These are phyloP conservation scores for Ilyonectria sp. DNA, from an alignment of 2,329 filamentous ascomycete species.

Conservation along the genomic window DNA sequence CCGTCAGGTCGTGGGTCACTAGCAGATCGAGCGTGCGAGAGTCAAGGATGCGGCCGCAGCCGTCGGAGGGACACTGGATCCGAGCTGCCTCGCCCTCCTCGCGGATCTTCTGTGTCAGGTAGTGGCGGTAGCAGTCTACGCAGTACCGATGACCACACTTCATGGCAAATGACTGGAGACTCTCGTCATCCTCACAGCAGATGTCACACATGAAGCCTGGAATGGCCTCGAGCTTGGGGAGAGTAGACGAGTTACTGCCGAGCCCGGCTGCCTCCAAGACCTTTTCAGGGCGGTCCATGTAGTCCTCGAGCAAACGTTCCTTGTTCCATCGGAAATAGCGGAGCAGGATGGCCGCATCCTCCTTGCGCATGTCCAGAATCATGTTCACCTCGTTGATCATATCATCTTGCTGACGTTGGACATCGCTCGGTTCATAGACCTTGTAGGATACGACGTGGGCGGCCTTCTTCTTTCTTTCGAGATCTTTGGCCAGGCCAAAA, in stretches of 20 bases:
- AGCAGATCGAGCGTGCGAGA: slow-evolving; percentile 88
- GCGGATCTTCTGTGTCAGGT: slow-evolving; percentile 91
- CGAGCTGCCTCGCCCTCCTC: slow-evolving; percentile 95
- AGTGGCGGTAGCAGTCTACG: slow-evolving; percentile 91
- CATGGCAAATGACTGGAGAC: slow-evolving; percentile 89
- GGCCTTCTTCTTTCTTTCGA: slow-evolving; percentile 79
- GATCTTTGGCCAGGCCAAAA: slow-evolving; percentile 71
- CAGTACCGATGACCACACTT: slow-evolving; percentile 96
- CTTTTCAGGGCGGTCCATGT: slow-evolving; percentile 90
- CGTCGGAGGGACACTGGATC: slow-evolving; percentile 92
- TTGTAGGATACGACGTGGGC: slow-evolving; percentile 89
- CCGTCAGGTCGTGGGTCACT: slow-evolving; percentile 68
- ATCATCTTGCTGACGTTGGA: slow-evolving; percentile 86
- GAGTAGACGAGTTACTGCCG: slow-evolving; percentile 72
- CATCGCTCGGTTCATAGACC: slow-evolving; percentile 84
- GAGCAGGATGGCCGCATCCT: slow-evolving; percentile 91
- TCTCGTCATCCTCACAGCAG: slow-evolving; percentile 90
- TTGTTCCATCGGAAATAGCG: slow-evolving; percentile 96
- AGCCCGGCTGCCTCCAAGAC: slow-evolving; percentile 89
- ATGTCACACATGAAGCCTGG: slow-evolving; percentile 93
- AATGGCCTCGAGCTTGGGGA: slow-evolving; percentile 79
- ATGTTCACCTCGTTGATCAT: slow-evolving; percentile 92
- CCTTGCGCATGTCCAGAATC: slow-evolving; percentile 90
- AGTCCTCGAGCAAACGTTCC: slow-evolving; percentile 92
- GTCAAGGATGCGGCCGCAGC: slow-evolving; percentile 92